These are phyloP conservation scores for Boletus sensibilis DNA, from an alignment of 768 basidiomycete genomes.

Conservation along the genomic window DNA sequence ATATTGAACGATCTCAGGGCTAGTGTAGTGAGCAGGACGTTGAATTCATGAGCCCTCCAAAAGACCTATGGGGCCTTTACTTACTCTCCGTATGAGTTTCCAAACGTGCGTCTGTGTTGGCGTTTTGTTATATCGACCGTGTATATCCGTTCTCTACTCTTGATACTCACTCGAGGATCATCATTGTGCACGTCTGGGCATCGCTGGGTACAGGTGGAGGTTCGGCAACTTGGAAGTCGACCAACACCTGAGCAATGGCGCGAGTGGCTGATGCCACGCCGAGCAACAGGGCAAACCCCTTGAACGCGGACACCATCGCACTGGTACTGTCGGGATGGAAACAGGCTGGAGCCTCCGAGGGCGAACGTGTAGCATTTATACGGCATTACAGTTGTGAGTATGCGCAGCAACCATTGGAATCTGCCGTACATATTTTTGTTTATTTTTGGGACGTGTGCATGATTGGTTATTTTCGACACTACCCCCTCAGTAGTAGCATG, in stretches of 20 bases:
- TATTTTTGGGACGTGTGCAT: neutral
- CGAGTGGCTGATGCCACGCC: conserved; percentile 7
- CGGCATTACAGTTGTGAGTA: neutral
- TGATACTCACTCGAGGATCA: conserved; percentile 56
- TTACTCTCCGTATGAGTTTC: conserved; percentile 66
- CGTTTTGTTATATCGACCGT: neutral
- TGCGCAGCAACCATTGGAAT: too few species aligned
- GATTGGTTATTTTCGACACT: neutral
- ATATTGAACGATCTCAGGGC: conserved; percentile 63
- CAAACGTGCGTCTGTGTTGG: conserved; percentile 60
- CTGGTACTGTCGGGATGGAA: conserved; percentile 2
- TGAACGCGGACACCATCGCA: conserved; percentile 23
- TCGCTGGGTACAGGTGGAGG: conserved; percentile 66
- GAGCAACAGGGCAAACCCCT: conserved; percentile 13
- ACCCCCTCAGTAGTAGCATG: neutral
- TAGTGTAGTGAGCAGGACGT: conserved; percentile 23
- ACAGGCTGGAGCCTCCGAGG: neutral
- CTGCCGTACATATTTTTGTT: conserved; percentile 2
- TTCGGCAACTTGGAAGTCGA: conserved; percentile 71
- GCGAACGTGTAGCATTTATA: conserved; percentile 8
- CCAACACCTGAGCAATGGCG: conserved; percentile 33
- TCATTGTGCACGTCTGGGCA: conserved; percentile 60
- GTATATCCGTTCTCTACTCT: neutral
- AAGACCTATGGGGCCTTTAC: conserved; percentile 18
- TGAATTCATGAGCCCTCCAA: neutral